A percentile compares a stretch with the other conserved stretches of the same genome.
These are phyloP conservation scores for Myrica gale DNA, from an alignment of 306 rosid species.

Conservation along the genomic window DNA sequence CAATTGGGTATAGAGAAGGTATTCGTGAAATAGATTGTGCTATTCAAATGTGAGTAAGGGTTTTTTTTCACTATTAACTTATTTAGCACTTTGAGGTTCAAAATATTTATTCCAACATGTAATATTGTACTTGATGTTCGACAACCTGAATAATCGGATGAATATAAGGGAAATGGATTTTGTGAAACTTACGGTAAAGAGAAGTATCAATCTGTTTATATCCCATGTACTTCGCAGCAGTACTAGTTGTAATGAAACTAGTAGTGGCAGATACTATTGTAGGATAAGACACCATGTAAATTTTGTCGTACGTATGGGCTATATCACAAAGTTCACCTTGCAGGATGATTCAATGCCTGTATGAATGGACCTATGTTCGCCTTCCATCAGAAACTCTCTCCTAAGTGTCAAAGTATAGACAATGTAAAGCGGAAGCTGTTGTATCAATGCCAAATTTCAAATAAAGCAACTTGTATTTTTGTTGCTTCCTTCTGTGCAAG, in stretches of 20 bases:
- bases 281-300: constrained; percentile 1
- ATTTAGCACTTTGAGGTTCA: background rate
- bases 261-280: background rate
- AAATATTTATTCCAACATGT: background rate
- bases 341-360: background rate
- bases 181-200: constrained; percentile 11
- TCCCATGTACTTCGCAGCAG: too few species aligned
- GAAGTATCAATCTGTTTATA: background rate
- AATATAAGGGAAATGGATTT: background rate
- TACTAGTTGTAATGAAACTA: background rate
- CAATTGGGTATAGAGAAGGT: constrained; percentile 1
- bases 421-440: background rate
- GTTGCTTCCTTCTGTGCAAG: constrained; percentile 9
- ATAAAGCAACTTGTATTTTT: background rate
- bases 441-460: background rate
- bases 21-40: background rate
- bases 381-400: background rate
- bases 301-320: background rate
- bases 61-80: background rate
- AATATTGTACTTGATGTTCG: background rate
- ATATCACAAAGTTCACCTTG: background rate
- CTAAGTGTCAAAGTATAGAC: background rate
- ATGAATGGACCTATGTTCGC: background rate
- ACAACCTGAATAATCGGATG: background rate
- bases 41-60: background rate